These are phyloP conservation scores for Trichophyton schoenleinii DNA, from an alignment of 2,329 filamentous ascomycete species.

Conservation along the genomic window DNA sequence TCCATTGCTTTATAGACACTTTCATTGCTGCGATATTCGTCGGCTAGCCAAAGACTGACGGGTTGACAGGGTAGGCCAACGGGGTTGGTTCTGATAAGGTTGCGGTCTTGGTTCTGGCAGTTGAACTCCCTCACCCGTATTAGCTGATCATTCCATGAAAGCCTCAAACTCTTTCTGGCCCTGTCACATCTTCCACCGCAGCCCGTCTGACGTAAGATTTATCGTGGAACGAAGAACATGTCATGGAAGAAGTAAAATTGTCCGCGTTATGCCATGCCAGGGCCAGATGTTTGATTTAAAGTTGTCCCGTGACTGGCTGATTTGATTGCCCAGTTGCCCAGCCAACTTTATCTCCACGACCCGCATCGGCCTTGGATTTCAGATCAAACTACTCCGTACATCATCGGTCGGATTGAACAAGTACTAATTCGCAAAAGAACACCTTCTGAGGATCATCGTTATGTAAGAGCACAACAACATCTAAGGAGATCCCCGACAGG, in stretches of 20 bases:
- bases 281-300: neutral
- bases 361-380: neutral
- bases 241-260: neutral
- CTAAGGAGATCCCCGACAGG: neutral
- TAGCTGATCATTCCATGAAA: neutral
- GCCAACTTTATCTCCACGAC: neutral
- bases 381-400: neutral
- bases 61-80: neutral
- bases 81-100: constrained; percentile 5
- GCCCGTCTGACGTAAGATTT: too few species aligned
- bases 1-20: constrained; percentile 86
- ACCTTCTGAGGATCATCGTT: constrained; percentile 8
- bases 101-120: neutral
- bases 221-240: neutral
- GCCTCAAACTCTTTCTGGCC: too few species aligned
- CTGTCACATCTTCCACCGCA: too few species aligned
- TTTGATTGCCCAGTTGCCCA: neutral
- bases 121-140: neutral
- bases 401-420: too few species aligned
- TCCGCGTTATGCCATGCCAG: neutral
- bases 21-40: constrained; percentile 52
- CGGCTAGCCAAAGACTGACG: neutral
- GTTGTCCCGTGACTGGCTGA: neutral
- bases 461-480: constrained; percentile 18
- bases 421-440: neutral